Evolutionary conservation across 345 rosid genomes (phyloP).

Genomic region (Citrus maxima): DNA sequence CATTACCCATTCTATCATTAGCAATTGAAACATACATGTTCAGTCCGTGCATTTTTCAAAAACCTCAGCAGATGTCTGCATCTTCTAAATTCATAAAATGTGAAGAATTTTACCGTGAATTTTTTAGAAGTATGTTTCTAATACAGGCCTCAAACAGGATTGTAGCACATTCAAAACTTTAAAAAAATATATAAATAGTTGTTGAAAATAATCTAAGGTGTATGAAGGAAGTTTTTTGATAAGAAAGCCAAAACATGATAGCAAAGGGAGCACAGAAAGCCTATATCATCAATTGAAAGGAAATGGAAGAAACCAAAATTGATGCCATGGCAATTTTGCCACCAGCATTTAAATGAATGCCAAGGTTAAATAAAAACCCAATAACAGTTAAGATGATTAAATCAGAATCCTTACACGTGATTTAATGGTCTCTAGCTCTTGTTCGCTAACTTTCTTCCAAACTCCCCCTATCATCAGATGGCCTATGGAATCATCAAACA

Average conservation of each 20-base stretch:
- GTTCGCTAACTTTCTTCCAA: slow-evolving; percentile 49
- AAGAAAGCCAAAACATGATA: not conserved
- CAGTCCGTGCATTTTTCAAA: no score
- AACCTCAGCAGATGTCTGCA: no score
- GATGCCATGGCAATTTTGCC: not conserved
- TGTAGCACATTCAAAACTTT: no score
- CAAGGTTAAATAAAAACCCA: not conserved
- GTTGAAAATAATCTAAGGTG: no score
- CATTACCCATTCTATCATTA: no score
- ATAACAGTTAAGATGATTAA: slow-evolving; percentile 8
- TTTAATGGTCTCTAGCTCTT: slow-evolving; percentile 38
- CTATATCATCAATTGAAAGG: not conserved
- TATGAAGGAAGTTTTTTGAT: no score
- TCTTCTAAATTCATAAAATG: no score
- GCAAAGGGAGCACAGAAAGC: not conserved
- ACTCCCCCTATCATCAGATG: slow-evolving; percentile 46
- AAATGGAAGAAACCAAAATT: not conserved
- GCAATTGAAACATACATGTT: no score
- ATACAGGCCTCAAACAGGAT: no score
- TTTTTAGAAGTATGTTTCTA: no score
- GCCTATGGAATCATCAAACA: slow-evolving; percentile 26
- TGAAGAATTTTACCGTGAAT: no score
- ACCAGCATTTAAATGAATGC: not conserved
- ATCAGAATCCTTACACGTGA: slow-evolving; percentile 45
- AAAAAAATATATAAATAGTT: no score